A percentile compares a stretch with the other conserved stretches of the same genome.
These are phyloP conservation scores for Plasmodium sp. DNA, from an alignment of 169 alveolate genomes.

Conservation along the genomic window DNA sequence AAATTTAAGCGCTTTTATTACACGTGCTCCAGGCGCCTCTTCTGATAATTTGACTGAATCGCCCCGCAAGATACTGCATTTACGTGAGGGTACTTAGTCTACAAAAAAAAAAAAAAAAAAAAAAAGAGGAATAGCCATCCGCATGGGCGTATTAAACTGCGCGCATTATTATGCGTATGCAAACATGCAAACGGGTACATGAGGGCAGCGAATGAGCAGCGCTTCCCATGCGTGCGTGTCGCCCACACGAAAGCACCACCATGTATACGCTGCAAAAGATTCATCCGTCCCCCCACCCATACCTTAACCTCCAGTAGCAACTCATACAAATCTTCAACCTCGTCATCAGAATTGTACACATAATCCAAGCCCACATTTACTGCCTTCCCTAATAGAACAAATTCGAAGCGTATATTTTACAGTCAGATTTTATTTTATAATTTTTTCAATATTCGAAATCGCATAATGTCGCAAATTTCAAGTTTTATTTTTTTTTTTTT, in stretches of 20 bases:
- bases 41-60: constrained; percentile 96
- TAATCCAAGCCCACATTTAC: constrained; percentile 87
- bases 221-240: neutral
- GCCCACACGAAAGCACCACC: neutral
- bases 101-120: neutral
- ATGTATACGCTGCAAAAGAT: neutral
- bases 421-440: neutral
- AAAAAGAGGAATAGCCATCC: neutral
- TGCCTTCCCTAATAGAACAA: constrained; percentile 84
- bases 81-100: constrained; percentile 49
- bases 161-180: neutral
- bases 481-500: neutral
- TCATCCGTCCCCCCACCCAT: neutral
- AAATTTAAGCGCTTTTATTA: constrained; percentile 79
- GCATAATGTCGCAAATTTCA: neutral
- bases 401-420: neutral
- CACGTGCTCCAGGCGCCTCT: constrained; percentile 96
- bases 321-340: constrained; percentile 95
- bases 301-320: constrained; percentile 80
- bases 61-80: constrained; percentile 93
- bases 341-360: constrained; percentile 89
- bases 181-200: neutral
- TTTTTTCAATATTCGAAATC: neutral
- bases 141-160: neutral
- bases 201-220: neutral